A percentile compares a stretch with the other conserved stretches of the same genome.
These are phyloP conservation scores for Trypanosoma mega DNA, from an alignment of 208 protist species.

Conservation along the genomic window DNA sequence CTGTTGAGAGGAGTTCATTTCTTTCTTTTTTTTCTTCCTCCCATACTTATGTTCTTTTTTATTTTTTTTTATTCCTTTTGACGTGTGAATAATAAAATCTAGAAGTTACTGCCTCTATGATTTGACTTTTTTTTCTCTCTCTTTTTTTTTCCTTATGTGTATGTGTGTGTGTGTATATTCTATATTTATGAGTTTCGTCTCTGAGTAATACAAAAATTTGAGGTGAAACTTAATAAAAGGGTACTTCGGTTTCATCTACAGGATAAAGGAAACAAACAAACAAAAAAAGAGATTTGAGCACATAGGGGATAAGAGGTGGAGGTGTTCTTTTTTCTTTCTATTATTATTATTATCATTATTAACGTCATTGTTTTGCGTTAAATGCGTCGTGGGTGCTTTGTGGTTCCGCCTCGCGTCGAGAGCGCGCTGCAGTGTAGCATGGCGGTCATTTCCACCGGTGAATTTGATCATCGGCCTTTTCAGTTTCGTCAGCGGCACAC, in stretches of 20 bases:
- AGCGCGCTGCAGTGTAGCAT: slow-evolving; percentile 10
- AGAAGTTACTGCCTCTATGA: background rate
- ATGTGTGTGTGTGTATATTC: slow-evolving; percentile 1
- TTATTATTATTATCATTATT: too few species aligned
- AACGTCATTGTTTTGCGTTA: too few species aligned
- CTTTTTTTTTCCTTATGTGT: slow-evolving; percentile 13
- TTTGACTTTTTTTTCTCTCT: slow-evolving; percentile 11
- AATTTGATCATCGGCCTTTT: slow-evolving; percentile 74
- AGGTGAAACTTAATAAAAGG: too few species aligned
- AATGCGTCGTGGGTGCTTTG: slow-evolving; percentile 7
- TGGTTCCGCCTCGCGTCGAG: background rate
- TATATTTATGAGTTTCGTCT: too few species aligned
- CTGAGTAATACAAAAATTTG: too few species aligned
- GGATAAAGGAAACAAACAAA: too few species aligned
- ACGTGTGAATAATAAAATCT: background rate
- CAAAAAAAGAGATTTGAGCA: too few species aligned
- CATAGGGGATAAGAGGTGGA: too few species aligned
- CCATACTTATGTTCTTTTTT: background rate
- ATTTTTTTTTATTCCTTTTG: background rate
- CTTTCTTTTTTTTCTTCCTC: background rate
- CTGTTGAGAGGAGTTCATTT: background rate
- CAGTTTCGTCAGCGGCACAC: slow-evolving; percentile 72
- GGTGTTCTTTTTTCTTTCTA: too few species aligned
- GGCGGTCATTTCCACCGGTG: slow-evolving; percentile 47
- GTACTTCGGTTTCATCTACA: too few species aligned